Conservation (phyloP, 345 rosid genomes). For the Excoecaria agallocha region DNA sequence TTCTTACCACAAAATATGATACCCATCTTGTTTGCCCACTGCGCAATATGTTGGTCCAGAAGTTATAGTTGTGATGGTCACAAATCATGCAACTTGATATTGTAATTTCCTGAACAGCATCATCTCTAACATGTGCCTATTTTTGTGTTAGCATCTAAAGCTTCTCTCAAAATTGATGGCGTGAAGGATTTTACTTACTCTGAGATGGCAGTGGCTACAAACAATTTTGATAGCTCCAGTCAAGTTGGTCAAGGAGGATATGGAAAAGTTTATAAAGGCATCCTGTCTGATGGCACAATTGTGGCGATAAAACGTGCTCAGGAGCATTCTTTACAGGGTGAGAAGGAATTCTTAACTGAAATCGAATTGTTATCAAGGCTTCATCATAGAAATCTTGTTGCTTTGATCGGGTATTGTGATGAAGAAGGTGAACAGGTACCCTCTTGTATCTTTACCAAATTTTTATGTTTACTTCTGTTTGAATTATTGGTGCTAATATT, state of each 20-base stretch:
- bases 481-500: too few relatives aligned
- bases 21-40: background rate
- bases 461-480: background rate
- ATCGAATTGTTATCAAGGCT: slow-evolving; percentile 81
- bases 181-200: slow-evolving; percentile 67
- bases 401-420: slow-evolving; percentile 84
- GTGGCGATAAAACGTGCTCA: slow-evolving; percentile 94
- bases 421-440: slow-evolving; percentile 93
- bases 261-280: slow-evolving; percentile 88
- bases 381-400: slow-evolving; percentile 92
- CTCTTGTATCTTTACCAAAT: background rate
- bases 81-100: background rate
- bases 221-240: slow-evolving; percentile 52
- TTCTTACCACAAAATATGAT: background rate
- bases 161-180: slow-evolving; percentile 67
- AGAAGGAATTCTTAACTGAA: slow-evolving; percentile 87
- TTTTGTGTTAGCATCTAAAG: slow-evolving; percentile 46
- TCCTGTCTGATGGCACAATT: slow-evolving; percentile 55
- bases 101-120: background rate
- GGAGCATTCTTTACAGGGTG: slow-evolving; percentile 88
- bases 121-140: slow-evolving; percentile 18
- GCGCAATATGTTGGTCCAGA: background rate
- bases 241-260: slow-evolving; percentile 98
- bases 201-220: slow-evolving; percentile 67
- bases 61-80: background rate